These are phyloP conservation scores for Huntiella savannae DNA, from an alignment of 2,329 filamentous ascomycete genomes.

Conservation along the genomic window DNA sequence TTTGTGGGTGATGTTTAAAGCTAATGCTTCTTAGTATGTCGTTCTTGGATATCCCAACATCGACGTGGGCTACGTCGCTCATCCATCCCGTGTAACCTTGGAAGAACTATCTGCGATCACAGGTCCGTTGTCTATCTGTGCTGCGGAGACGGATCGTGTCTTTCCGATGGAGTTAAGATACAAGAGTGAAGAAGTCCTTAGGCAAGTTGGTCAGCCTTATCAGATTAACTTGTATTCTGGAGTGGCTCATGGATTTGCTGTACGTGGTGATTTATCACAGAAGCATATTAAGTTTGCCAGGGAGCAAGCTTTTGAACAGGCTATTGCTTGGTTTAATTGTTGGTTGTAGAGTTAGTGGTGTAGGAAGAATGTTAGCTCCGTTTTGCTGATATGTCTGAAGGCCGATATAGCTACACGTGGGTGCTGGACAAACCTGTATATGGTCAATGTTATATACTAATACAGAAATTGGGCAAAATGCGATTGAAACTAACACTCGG, in stretches of 20 bases:
- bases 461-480: too few species aligned
- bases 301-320: constrained; percentile 66
- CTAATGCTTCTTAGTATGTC: constrained; percentile 33
- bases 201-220: constrained; percentile 38
- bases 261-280: constrained; percentile 43
- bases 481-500: too few species aligned
- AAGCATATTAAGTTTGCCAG: constrained; percentile 47
- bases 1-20: neutral
- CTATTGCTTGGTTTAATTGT: constrained; percentile 53
- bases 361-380: too few species aligned
- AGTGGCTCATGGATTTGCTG: constrained; percentile 56
- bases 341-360: neutral
- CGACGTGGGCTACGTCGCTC: constrained; percentile 53
- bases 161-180: constrained; percentile 46
- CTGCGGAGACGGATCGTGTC: constrained; percentile 43
- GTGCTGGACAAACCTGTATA: too few species aligned
- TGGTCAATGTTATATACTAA: too few species aligned
- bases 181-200: constrained; percentile 43
- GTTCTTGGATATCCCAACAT: constrained; percentile 46
- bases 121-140: constrained; percentile 50
- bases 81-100: constrained; percentile 55
- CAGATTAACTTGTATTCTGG: constrained; percentile 61
- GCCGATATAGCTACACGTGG: too few species aligned
- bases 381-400: too few species aligned
- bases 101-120: constrained; percentile 46